Evolutionary conservation across 2,329 filamentous ascomycete genomes (phyloP).

Genomic region (Exserohilum turcica): DNA sequence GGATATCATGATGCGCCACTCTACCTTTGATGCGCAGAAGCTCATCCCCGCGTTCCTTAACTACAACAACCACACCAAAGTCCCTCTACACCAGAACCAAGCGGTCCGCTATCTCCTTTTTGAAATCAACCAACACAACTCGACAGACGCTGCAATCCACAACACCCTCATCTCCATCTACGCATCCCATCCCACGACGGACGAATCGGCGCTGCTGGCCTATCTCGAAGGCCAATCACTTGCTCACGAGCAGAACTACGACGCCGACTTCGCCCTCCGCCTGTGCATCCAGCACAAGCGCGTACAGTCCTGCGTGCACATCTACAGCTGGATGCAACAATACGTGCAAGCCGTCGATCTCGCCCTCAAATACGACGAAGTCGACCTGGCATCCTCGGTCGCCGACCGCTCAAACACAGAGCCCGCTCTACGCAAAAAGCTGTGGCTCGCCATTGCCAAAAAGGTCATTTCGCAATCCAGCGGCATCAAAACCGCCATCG

Average conservation of each 20-base stretch:
- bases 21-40: conserved; percentile 80
- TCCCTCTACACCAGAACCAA: conserved; percentile 75
- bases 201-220: conserved; percentile 82
- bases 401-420: conserved; percentile 84
- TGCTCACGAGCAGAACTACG: conserved; percentile 78
- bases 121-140: conserved; percentile 83
- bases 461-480: conserved; percentile 87
- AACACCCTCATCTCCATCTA: conserved; percentile 97
- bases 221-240: conserved; percentile 87
- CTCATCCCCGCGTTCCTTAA: conserved; percentile 92
- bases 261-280: conserved; percentile 93
- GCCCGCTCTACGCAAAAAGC: conserved; percentile 81
- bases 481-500: conserved; percentile 85
- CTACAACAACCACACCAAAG: conserved; percentile 80
- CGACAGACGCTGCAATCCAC: conserved; percentile 84
- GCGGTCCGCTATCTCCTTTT: conserved; percentile 92
- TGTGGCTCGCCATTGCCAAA: conserved; percentile 94
- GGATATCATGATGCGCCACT: conserved; percentile 94
- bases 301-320: conserved; percentile 93
- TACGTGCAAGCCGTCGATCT: conserved; percentile 92
- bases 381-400: conserved; percentile 87
- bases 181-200: conserved; percentile 79
- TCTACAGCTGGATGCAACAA: conserved; percentile 95
- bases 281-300: conserved; percentile 94
- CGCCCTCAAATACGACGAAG: conserved; percentile 84